Percentiles rank a stretch among this genome's conserved stretches.
phyloP scores from a whole-genome alignment of 371 early-diverging fungal genomes.

The Fennellomyces sp. region DNA sequence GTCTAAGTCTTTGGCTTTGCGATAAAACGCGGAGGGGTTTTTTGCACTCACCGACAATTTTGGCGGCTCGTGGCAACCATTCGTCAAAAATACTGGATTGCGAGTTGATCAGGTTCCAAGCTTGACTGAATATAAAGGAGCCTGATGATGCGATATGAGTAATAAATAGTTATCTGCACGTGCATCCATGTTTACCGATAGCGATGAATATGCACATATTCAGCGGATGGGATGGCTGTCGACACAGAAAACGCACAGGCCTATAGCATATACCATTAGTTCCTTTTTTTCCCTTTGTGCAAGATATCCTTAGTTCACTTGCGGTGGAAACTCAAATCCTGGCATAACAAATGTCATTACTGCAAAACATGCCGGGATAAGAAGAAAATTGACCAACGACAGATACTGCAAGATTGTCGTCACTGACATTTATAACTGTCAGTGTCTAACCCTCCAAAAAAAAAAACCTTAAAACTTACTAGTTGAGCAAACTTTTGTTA shows the following conservation, averaged over 20 bases:
- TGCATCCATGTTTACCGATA: slow-evolving; percentile 29
- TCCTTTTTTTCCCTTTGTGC: no score
- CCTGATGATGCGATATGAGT: slow-evolving; percentile 21
- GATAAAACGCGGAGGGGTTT: neutral
- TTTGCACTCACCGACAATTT: slow-evolving; percentile 36
- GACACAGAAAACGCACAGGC: slow-evolving; percentile 44
- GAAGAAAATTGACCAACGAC: slow-evolving; percentile 40
- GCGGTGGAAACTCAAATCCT: slow-evolving; percentile 31
- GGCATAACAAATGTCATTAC: slow-evolving; percentile 28
- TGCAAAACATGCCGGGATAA: slow-evolving; percentile 34
- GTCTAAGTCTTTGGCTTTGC: neutral
- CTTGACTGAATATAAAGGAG: slow-evolving; percentile 50
- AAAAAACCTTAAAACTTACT: slow-evolving; percentile 11
- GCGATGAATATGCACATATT: slow-evolving; percentile 44
- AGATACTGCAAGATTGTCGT: slow-evolving; percentile 34
- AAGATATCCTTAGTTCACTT: neutral
- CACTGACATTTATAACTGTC: slow-evolving; percentile 10
- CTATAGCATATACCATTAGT: slow-evolving; percentile 15
- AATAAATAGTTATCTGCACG: neutral
- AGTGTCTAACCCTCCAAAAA: neutral
- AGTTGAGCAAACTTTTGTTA: slow-evolving; percentile 26
- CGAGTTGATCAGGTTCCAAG: slow-evolving; percentile 51
- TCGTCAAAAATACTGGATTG: slow-evolving; percentile 45
- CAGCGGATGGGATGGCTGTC: slow-evolving; percentile 46
- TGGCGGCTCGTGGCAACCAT: slow-evolving; percentile 48